Evolutionary conservation across 805 yeast genomes (phyloP).

Genomic region (Candida awuae): DNA sequence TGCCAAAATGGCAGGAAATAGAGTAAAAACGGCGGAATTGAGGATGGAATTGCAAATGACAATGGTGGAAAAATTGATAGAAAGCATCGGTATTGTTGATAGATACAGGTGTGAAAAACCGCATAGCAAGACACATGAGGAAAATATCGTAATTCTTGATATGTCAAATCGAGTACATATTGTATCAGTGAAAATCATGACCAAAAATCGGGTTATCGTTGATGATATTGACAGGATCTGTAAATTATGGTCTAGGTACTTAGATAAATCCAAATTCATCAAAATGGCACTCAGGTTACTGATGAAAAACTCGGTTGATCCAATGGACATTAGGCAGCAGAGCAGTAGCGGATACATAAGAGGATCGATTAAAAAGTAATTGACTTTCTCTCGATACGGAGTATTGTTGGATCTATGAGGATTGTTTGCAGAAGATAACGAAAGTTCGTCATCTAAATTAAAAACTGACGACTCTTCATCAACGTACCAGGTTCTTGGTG

Average conservation of each 20-base stretch:
- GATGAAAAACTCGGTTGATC: slow-evolving; percentile 81
- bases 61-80: slow-evolving; percentile 18
- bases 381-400: slow-evolving; percentile 13
- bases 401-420: neutral
- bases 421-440: too few species aligned
- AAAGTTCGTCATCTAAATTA: slow-evolving; percentile 23
- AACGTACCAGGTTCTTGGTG: slow-evolving; percentile 26
- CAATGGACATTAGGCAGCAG: slow-evolving; percentile 61
- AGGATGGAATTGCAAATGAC: slow-evolving; percentile 24
- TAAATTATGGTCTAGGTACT: slow-evolving; percentile 18
- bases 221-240: slow-evolving; percentile 47
- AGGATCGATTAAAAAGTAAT: slow-evolving; percentile 38
- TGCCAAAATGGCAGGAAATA: slow-evolving; percentile 78
- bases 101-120: slow-evolving; percentile 25
- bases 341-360: slow-evolving; percentile 58
- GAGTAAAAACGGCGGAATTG: slow-evolving; percentile 77
- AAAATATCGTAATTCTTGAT: slow-evolving; percentile 25
- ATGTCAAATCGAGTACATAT: slow-evolving; percentile 27
- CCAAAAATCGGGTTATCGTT: slow-evolving; percentile 55
- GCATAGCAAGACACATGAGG: slow-evolving; percentile 21
- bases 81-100: slow-evolving; percentile 20
- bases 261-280: slow-evolving; percentile 14
- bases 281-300: slow-evolving; percentile 62
- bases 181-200: slow-evolving; percentile 66
- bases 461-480: slow-evolving; percentile 19